Percentiles rank a stretch among this genome's conserved stretches.
Evolutionary conservation across 495 filamentous ascomycete species (phyloP).

Genomic region (Hyaloscypha finlandica): DNA sequence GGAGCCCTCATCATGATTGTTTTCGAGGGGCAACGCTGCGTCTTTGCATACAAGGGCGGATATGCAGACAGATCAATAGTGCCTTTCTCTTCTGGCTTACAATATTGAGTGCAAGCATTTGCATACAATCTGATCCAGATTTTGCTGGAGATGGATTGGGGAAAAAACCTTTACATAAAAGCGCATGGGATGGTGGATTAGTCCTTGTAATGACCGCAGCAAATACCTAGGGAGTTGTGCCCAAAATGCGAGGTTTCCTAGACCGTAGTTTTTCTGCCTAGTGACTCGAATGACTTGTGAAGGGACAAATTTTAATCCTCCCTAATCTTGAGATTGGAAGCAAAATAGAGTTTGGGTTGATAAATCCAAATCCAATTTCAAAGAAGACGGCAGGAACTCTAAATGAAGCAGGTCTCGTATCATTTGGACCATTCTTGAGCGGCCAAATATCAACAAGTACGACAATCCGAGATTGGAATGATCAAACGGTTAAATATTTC

Average conservation of each 20-base stretch:
- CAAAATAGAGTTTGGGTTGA: not conserved
- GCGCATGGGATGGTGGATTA: not conserved
- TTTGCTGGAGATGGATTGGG: slow-evolving; percentile 7
- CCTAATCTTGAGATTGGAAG: not conserved
- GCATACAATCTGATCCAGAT: not conserved
- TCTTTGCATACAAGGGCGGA: not conserved
- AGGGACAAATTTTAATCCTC: not conserved
- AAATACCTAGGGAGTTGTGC: slow-evolving; percentile 8
- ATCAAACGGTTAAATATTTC: not conserved
- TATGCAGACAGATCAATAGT: not conserved
- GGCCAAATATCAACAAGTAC: too few species aligned
- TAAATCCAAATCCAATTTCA: too few species aligned
- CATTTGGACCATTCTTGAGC: too few species aligned
- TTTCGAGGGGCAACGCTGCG: slow-evolving; percentile 1
- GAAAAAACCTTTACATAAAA: slow-evolving; percentile 13
- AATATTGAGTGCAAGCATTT: slow-evolving; percentile 11
- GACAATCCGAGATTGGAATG: not conserved
- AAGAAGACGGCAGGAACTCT: too few species aligned
- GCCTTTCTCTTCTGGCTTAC: slow-evolving; percentile 19
- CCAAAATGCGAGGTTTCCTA: not conserved
- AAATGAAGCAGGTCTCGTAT: too few species aligned
- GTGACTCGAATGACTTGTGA: not conserved
- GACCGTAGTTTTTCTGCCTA: not conserved
- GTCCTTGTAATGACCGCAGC: slow-evolving; percentile 15
- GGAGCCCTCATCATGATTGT: slow-evolving; percentile 5